These are phyloP conservation scores for Vishniacozyma victoriae DNA, from an alignment of 768 basidiomycete genomes.

Conservation along the genomic window DNA sequence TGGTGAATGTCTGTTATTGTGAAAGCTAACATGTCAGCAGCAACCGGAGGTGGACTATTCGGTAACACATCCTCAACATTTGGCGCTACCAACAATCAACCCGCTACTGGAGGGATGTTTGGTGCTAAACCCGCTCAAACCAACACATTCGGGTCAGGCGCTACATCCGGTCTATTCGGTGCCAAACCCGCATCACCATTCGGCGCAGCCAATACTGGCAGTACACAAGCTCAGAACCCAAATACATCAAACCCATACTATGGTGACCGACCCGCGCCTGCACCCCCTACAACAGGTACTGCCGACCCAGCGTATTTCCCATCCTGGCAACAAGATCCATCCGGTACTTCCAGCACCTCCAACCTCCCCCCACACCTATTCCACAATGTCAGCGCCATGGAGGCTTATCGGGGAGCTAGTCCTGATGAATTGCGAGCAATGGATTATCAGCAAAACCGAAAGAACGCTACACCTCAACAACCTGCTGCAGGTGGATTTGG, in stretches of 20 bases:
- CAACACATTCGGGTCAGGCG: slow-evolving; percentile 9
- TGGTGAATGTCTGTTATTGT: neutral
- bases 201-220: slow-evolving; percentile 30
- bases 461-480: slow-evolving; percentile 25
- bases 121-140: slow-evolving; percentile 50
- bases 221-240: slow-evolving; percentile 10
- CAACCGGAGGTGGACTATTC: slow-evolving; percentile 13
- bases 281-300: slow-evolving; percentile 61
- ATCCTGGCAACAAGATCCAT: slow-evolving; percentile 46
- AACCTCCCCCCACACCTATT: slow-evolving; percentile 55
- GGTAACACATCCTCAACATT: slow-evolving; percentile 23
- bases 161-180: slow-evolving; percentile 45
- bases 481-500: slow-evolving; percentile 37
- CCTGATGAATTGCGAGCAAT: slow-evolving; percentile 39
- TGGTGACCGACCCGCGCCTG: slow-evolving; percentile 41
- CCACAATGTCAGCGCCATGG: slow-evolving; percentile 35
- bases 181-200: slow-evolving; percentile 46
- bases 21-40: neutral
- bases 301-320: slow-evolving; percentile 60
- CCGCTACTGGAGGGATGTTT: slow-evolving; percentile 25
- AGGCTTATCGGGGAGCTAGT: slow-evolving; percentile 30
- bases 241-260: slow-evolving; percentile 12
- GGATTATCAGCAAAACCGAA: slow-evolving; percentile 37
- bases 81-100: slow-evolving; percentile 17
- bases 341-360: slow-evolving; percentile 3